Conservation (phyloP, 2,329 filamentous ascomycete genomes). For the Geosmithia flava region DNA sequence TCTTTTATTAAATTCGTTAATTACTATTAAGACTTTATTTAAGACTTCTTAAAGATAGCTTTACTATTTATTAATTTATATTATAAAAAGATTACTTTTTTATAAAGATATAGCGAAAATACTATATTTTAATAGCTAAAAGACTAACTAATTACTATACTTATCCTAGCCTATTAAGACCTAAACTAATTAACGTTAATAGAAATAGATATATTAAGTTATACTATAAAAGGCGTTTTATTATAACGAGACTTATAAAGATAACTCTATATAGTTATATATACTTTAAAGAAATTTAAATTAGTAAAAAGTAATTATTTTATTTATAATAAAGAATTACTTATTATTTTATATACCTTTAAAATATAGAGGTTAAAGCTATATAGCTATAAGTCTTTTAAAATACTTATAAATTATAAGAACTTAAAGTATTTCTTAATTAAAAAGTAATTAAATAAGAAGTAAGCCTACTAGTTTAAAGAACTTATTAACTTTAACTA, state of each 20-base stretch:
- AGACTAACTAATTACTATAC: background rate
- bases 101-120: too few species aligned
- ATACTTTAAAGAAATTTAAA: background rate
- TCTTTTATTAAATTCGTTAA: background rate
- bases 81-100: slow-evolving; percentile 2
- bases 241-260: too few species aligned
- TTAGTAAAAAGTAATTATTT: background rate
- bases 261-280: background rate
- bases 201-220: too few species aligned
- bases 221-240: too few species aligned
- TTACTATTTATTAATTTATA: slow-evolving; percentile 2
- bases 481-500: too few species aligned
- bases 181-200: background rate
- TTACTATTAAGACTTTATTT: too few species aligned
- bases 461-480: background rate
- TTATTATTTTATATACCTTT: too few species aligned
- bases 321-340: too few species aligned
- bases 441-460: background rate
- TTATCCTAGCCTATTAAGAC: background rate
- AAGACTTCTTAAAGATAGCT: too few species aligned
- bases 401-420: too few species aligned
- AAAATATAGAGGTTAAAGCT: too few species aligned
- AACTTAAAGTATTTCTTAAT: background rate
- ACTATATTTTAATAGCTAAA: slow-evolving; percentile 1
- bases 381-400: too few species aligned